Conservation (phyloP, 768 basidiomycete species). For the Russula sp. region DNA sequence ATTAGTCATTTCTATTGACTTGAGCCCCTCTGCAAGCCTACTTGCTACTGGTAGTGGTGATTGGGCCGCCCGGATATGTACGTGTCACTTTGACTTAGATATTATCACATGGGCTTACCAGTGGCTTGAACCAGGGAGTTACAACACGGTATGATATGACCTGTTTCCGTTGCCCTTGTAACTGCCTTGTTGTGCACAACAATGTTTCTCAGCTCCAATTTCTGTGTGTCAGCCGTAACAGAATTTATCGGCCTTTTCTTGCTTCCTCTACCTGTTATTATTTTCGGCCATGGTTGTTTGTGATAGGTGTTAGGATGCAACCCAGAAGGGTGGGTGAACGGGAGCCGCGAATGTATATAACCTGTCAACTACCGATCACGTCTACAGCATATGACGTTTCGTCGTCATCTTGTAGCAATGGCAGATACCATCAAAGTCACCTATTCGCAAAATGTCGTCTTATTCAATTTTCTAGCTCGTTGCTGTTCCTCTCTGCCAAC, state of each 20-base stretch:
- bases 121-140: constrained; percentile 24
- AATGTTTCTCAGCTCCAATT: constrained; percentile 7
- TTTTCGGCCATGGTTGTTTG: constrained; percentile 9
- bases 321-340: constrained; percentile 1
- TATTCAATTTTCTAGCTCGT: neutral
- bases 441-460: neutral
- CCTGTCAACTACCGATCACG: constrained; percentile 11
- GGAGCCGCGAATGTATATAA: constrained; percentile 19
- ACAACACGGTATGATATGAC: constrained; percentile 25
- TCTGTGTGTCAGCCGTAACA: constrained; percentile 5
- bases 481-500: neutral
- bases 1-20: constrained; percentile 65
- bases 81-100: constrained; percentile 25
- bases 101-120: neutral
- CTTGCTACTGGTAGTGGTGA: constrained; percentile 70
- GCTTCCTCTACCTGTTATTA: constrained; percentile 13
- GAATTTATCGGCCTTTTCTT: constrained; percentile 16
- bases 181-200: constrained; percentile 6
- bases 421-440: constrained; percentile 1
- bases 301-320: constrained; percentile 13
- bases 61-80: constrained; percentile 66
- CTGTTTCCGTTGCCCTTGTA: neutral
- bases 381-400: constrained; percentile 4
- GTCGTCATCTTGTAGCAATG: constrained; percentile 8
- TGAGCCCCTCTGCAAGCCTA: constrained; percentile 53